Conservation (phyloP, 2,329 filamentous ascomycete genomes). For the Alternaria alternata region DNA sequence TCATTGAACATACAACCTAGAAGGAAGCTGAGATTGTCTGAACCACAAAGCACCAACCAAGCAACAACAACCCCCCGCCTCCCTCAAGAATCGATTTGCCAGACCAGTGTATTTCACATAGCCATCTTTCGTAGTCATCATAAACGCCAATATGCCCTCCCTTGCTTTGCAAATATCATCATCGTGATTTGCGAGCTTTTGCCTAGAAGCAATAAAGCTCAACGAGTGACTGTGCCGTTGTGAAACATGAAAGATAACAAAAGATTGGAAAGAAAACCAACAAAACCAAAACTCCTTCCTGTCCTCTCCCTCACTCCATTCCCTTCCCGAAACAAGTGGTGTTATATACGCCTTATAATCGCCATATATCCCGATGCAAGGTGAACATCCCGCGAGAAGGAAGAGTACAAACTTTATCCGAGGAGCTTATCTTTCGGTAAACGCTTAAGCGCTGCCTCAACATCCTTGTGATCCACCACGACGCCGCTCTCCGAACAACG, state of each 20-base stretch:
- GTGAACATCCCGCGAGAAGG: too few species aligned
- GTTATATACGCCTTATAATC: too few species aligned
- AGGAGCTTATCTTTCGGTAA: conserved; percentile 45
- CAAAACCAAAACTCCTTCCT: too few species aligned
- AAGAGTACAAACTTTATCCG: conserved; percentile 1
- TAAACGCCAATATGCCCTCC: background rate
- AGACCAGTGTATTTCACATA: conserved; percentile 1
- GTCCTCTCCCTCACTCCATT: too few species aligned
- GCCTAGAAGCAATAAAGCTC: background rate
- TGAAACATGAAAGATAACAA: too few species aligned
- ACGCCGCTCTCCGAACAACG: conserved; percentile 92
- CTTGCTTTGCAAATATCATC: background rate
- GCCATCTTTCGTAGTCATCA: background rate
- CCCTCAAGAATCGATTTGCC: too few species aligned
- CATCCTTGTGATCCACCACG: conserved; percentile 87
- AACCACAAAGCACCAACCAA: background rate
- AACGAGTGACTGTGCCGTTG: conserved; percentile 7
- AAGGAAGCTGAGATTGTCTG: background rate
- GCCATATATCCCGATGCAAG: too few species aligned
- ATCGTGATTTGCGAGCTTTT: background rate
- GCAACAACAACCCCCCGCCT: too few species aligned
- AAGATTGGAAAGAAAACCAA: too few species aligned
- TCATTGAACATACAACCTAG: background rate
- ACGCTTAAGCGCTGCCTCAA: conserved; percentile 68
- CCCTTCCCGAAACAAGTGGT: too few species aligned